Evolutionary conservation across 345 rosid genomes (phyloP).

Genomic region (Ailanthus altissimus): DNA sequence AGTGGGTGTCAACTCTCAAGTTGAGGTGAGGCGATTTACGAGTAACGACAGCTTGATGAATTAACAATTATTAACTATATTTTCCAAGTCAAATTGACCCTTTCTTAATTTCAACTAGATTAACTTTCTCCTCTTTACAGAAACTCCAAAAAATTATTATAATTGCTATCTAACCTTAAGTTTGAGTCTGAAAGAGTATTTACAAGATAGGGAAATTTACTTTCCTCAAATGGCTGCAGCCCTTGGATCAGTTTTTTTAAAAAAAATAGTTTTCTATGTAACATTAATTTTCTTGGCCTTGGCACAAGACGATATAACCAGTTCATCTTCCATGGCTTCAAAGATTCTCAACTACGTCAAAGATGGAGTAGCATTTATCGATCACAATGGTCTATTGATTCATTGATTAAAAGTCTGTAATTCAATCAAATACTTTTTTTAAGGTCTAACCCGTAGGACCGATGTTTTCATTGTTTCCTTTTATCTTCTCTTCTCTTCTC

Average conservation of each 20-base stretch:
- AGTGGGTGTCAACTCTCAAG: no score
- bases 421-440: no score
- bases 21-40: no score
- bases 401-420: no score
- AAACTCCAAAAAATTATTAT: not conserved
- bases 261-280: constrained; percentile 11
- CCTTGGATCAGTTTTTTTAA: constrained; percentile 26
- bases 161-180: not conserved
- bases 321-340: constrained; percentile 13
- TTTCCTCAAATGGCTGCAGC: constrained; percentile 38
- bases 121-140: no score
- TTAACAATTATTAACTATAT: no score
- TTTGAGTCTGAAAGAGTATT: not conserved
- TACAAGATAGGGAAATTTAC: not conserved
- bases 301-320: not conserved
- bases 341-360: not conserved
- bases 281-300: constrained; percentile 20
- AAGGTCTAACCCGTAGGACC: no score
- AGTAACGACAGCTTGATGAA: no score
- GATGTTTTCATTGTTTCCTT: no score
- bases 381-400: constrained; percentile 51
- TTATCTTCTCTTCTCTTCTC: no score
- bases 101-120: not conserved
- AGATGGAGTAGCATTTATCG: constrained; percentile 29
- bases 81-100: not conserved